Evolutionary conservation across 768 basidiomycete genomes (phyloP).

Genomic region (Hydnum rufescens): DNA sequence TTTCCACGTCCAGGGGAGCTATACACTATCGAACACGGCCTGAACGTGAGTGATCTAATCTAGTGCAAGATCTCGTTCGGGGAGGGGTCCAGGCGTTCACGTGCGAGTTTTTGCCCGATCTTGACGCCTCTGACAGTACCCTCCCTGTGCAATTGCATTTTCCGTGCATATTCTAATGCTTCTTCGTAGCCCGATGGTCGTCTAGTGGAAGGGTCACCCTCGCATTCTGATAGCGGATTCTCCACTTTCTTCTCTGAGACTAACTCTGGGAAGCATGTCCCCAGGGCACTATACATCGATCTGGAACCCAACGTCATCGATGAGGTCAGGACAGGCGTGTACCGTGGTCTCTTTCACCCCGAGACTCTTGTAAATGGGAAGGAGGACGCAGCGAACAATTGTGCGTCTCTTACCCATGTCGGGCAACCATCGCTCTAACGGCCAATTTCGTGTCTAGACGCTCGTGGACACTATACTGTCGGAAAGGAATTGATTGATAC

Average conservation of each 20-base stretch:
- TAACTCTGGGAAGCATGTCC: conserved; percentile 89
- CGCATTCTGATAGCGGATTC: conserved; percentile 74
- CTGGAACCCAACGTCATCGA: conserved; percentile 96
- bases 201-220: conserved; percentile 55
- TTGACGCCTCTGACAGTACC: not conserved
- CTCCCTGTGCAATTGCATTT: not conserved
- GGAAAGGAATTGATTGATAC: conserved; percentile 96
- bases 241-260: conserved; percentile 99
- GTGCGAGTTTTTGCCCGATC: not conserved
- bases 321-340: conserved; percentile 87
- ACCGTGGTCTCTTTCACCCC: conserved; percentile 96
- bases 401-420: conserved; percentile 27
- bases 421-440: conserved; percentile 10
- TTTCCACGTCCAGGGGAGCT: conserved; percentile 57
- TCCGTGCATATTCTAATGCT: not conserved
- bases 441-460: conserved; percentile 33
- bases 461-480: conserved; percentile 96
- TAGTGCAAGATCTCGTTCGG: not conserved
- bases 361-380: conserved; percentile 97
- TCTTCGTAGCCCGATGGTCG: conserved; percentile 74
- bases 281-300: conserved; percentile 92
- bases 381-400: conserved; percentile 99
- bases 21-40: conserved; percentile 17
- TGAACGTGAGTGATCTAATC: not conserved
- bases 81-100: not conserved